phyloP scores from a whole-genome alignment of 2,329 filamentous ascomycete genomes.

The Didymella lethalis region DNA sequence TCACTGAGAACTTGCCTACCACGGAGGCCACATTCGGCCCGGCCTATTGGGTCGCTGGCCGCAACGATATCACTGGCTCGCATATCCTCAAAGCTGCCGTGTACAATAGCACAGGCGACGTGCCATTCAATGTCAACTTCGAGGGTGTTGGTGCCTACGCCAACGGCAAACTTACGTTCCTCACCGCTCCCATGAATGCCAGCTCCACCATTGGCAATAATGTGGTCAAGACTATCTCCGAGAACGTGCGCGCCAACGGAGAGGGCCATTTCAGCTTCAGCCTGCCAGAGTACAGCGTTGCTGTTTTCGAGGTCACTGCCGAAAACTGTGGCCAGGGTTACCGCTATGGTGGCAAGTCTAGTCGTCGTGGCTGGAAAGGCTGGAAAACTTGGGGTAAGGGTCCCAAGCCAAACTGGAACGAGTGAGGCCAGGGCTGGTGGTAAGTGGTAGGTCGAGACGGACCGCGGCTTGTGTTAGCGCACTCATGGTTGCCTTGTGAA shows the following conservation, averaged over 20 bases:
- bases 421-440: background rate
- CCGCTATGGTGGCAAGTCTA: constrained; percentile 4
- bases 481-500: background rate
- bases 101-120: constrained; percentile 2
- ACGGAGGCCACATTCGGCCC: constrained; percentile 4
- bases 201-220: background rate
- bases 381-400: background rate
- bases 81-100: constrained; percentile 3
- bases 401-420: background rate
- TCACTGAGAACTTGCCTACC: constrained; percentile 4
- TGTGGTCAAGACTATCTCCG: background rate
- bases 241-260: background rate
- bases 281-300: constrained; percentile 3
- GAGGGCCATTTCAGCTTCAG: background rate
- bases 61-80: constrained; percentile 4
- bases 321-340: constrained; percentile 2
- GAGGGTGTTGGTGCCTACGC: background rate
- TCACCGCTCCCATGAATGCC: background rate
- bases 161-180: background rate
- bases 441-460: background rate
- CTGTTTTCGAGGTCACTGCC: constrained; percentile 7
- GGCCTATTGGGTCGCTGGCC: constrained; percentile 3
- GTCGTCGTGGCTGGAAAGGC: background rate
- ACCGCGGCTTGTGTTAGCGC: background rate
- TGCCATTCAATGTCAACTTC: background rate